Base-by-base conservation (phyloP, 2,329 filamentous ascomycete species). In the Cordyceps tenuipes region DNA sequence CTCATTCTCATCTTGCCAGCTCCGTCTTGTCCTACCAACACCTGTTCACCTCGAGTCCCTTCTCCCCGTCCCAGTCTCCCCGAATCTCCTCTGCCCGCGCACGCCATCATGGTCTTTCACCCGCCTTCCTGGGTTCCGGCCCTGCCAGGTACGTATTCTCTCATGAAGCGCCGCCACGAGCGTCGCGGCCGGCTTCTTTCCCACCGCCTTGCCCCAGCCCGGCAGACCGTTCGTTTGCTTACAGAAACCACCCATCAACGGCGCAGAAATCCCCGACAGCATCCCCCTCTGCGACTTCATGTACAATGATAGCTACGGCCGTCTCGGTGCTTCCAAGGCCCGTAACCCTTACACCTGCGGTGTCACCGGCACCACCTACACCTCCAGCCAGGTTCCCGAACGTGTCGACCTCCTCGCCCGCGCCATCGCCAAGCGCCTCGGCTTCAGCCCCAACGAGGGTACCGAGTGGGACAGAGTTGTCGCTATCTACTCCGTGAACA, bases 401-500 rank as follows among this genome's bases (percentile, higher is more conserved):
- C 81, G 88, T 23, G 82, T 88, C 10, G 85, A 90, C 31, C 78
- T 76, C 57, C 78, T 94, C 23, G 82, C 90, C 17, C 82, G 87
- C 61, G 86, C 82, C 23, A 75, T 95, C 39, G 81, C 82, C 46
- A 85, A 88, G 69, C 84, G 89, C 63, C 80, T 94, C 62, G 85
- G 83, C 48, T 91, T 89, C 80, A 72, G 80, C 50, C 84, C 87
- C 8, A 86, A 89, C 65, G 72, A 84, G 60, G 89, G 87, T 13
- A 83, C 83, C 0, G 88, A 92, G 70, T 94, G 87, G 87, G 89
- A 94, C 67, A 91, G 91, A 71, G 88, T 92, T 26, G 77, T 90
- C 52, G 87, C 79, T 5, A 76, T 92, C 31, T 95, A 90, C 74
- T 86, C 87, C n/a, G 73, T 91, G 62, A 95, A 95, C 70, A 90